Evolutionary conservation across 352 stramenopile genomes (phyloP).

Genomic region (Phytophthora vignae): DNA sequence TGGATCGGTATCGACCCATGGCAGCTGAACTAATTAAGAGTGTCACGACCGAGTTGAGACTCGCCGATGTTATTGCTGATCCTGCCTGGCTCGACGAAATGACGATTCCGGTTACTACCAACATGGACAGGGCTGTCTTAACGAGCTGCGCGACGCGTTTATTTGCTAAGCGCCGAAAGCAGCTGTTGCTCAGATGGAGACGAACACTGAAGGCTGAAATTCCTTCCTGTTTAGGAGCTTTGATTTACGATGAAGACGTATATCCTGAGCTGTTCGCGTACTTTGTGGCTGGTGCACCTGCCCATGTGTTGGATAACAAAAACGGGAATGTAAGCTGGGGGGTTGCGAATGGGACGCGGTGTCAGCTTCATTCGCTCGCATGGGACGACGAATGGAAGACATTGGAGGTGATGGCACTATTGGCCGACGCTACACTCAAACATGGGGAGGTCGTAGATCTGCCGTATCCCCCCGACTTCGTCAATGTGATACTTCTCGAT

Average conservation of each 20-base stretch:
- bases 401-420: neutral
- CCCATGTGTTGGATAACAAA: slow-evolving; percentile 21
- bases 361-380: slow-evolving; percentile 20
- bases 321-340: slow-evolving; percentile 17
- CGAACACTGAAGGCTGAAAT: slow-evolving; percentile 5
- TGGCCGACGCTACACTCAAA: neutral
- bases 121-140: neutral
- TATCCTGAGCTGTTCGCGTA: slow-evolving; percentile 25
- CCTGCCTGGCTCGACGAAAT: neutral
- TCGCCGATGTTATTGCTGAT: neutral
- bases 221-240: neutral
- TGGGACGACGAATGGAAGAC: slow-evolving; percentile 21
- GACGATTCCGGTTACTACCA: neutral
- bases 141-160: neutral
- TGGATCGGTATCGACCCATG: too few species aligned
- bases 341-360: slow-evolving; percentile 17
- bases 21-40: neutral
- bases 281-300: slow-evolving; percentile 14
- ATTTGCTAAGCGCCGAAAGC: neutral
- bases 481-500: slow-evolving; percentile 8
- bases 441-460: slow-evolving; percentile 5
- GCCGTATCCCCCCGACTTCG: slow-evolving; percentile 19
- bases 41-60: neutral
- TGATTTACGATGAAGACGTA: slow-evolving; percentile 20
- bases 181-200: slow-evolving; percentile 5